Evolutionary conservation across 495 filamentous ascomycete species (phyloP).

Genomic region (Penicillium mononematosum): DNA sequence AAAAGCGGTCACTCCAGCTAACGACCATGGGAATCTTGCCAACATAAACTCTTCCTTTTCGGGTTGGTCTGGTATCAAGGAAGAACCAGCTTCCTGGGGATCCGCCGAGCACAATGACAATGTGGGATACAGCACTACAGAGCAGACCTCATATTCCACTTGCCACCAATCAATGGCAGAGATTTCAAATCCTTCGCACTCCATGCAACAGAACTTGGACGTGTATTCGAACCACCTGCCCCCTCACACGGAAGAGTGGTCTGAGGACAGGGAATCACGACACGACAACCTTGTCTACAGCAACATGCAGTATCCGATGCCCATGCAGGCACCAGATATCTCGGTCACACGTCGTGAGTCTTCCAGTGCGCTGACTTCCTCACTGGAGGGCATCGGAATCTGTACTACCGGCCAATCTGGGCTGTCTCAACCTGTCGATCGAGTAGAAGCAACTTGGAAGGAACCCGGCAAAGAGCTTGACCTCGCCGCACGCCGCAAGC

Average conservation of each 20-base stretch:
- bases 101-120: conserved; percentile 30
- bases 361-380: conserved; percentile 40
- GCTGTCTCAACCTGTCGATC: conserved; percentile 28
- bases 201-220: conserved; percentile 19
- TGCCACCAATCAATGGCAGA: conserved; percentile 29
- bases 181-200: conserved; percentile 20
- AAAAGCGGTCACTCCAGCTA: conserved; percentile 11
- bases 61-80: conserved; percentile 36
- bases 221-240: conserved; percentile 23
- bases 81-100: conserved; percentile 36
- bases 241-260: conserved; percentile 32
- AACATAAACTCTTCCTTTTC: conserved; percentile 27
- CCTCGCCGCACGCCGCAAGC: conserved; percentile 54
- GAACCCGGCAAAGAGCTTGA: conserved; percentile 49
- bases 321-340: conserved; percentile 36
- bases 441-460: conserved; percentile 33
- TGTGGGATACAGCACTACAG: conserved; percentile 24
- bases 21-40: conserved; percentile 18
- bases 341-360: conserved; percentile 40
- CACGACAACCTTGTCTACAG: conserved; percentile 32
- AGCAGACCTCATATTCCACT: conserved; percentile 17
- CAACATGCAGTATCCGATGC: conserved; percentile 34
- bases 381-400: conserved; percentile 45
- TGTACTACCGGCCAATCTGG: conserved; percentile 25
- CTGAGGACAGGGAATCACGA: conserved; percentile 25